Evolutionary conservation across 768 basidiomycete genomes (phyloP).

Genomic region (Boletus rubroflammeus): DNA sequence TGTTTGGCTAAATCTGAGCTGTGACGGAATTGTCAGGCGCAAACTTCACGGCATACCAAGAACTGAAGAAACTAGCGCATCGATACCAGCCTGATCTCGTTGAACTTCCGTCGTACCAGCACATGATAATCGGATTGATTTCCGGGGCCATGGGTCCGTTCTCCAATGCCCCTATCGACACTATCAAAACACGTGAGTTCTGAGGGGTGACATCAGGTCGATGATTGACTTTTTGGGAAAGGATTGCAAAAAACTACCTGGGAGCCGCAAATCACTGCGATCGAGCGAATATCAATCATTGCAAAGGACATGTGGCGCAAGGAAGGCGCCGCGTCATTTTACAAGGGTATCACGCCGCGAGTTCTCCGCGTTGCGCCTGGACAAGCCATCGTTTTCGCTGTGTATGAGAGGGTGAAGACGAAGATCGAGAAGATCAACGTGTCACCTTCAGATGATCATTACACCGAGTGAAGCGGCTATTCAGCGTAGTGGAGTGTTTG

Average conservation of each 20-base stretch:
- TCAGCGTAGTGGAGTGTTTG: background rate
- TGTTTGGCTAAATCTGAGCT: background rate
- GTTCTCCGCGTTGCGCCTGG: conserved; percentile 96
- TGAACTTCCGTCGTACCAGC: conserved; percentile 91
- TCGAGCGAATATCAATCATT: conserved; percentile 76
- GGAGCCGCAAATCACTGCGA: conserved; percentile 67
- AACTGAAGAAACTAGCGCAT: conserved; percentile 84
- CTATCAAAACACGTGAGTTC: conserved; percentile 85
- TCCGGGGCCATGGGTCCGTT: conserved; percentile 99
- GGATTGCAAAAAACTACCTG: conserved; percentile 85
- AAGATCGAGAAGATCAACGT: conserved; percentile 67
- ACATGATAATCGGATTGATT: conserved; percentile 91
- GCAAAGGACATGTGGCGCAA: conserved; percentile 89
- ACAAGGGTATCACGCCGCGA: conserved; percentile 97
- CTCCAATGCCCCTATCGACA: conserved; percentile 94
- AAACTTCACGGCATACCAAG: conserved; percentile 98
- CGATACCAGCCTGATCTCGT: conserved; percentile 70
- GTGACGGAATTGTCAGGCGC: conserved; percentile 53
- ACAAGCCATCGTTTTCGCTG: conserved; percentile 95
- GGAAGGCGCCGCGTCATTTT: conserved; percentile 89
- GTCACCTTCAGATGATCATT: conserved; percentile 56
- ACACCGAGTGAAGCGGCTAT: conserved; percentile 52
- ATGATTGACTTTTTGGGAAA: conserved; percentile 22
- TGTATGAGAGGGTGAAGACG: conserved; percentile 85
- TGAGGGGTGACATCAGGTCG: background rate